phyloP scores from a whole-genome alignment of 257 asterid genomes.

The Ligustrum vulgare region DNA sequence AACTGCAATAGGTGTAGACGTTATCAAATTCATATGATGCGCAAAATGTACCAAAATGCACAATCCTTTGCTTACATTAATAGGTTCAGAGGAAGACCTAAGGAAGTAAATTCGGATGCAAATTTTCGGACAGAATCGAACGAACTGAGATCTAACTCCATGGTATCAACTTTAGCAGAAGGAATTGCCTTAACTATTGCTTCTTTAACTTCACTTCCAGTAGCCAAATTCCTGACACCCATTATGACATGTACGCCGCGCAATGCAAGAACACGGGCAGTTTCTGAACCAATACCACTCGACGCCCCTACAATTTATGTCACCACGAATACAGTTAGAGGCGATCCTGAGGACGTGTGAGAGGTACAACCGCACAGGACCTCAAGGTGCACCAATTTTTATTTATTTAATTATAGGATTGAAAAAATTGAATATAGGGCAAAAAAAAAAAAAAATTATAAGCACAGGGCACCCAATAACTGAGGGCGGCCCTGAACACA shows the following conservation, averaged over 20 bases:
- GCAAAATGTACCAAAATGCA: too few species aligned
- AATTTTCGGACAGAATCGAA: constrained; percentile 66
- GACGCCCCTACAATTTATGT: constrained; percentile 63
- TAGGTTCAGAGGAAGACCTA: constrained; percentile 66
- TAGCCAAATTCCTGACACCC: constrained; percentile 64
- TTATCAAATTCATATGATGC: background rate
- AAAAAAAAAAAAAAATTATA: too few species aligned
- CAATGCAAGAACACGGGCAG: constrained; percentile 81
- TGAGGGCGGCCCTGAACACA: too few species aligned
- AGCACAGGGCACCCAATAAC: too few species aligned
- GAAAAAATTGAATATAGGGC: too few species aligned
- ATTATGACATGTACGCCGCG: constrained; percentile 78
- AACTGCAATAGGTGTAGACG: background rate
- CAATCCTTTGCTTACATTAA: constrained; percentile 53
- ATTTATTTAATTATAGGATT: too few species aligned
- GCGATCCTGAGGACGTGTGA: too few species aligned
- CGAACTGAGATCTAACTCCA: constrained; percentile 88
- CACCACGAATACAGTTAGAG: constrained; percentile 13
- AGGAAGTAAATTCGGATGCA: constrained; percentile 63
- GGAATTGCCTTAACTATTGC: constrained; percentile 57
- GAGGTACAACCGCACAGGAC: too few species aligned
- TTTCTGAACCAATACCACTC: constrained; percentile 88
- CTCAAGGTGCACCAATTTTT: too few species aligned
- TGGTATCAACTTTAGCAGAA: constrained; percentile 62
- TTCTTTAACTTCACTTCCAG: constrained; percentile 58